Evolutionary conservation across 495 filamentous ascomycete species (phyloP), one percentile per base, ranked within the genome.

Genomic region (Tuber umbilicatum): DNA sequence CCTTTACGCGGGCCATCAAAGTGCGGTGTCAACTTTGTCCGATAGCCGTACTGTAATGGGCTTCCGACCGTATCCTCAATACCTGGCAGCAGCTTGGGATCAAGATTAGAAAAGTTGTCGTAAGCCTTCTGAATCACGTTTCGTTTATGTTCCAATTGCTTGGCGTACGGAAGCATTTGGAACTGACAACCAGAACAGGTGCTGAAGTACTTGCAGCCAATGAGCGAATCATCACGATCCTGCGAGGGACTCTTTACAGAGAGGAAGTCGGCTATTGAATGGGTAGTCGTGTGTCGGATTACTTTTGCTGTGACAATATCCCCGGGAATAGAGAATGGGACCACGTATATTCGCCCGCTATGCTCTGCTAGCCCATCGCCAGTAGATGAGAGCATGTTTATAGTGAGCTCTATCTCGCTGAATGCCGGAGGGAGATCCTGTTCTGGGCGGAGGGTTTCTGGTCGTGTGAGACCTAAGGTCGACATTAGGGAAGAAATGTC

Each of bases 21-120:
- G 83, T 99, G 95, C 2, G 95, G 95, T 7, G 95, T 98, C 47
- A 99, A 86, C 83, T 99, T 99, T 19, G 95, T 99, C 47, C 95
- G 90, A 84, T 99, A 99, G 70, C 90, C 90, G 84, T 97, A 98
- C 83, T 97, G 89, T 76, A 97, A 83, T 1, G 95, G 95, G 39
- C 91, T 94, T 41, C 92, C 92, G 80, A 97, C 94, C 37, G 95
- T 98, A 64, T 95, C 91, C 41, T 86, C 87, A 76, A 98, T 87
- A 3, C 86, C 81, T 40, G 96, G 95, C 3, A 98, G 85, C 39
- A 92, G 83, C 73, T 93, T 89, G 14, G 92, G 89, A 9, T 90
- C 84, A 6, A 98, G 85, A 37, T 91, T 86, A 19, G 94, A 97
- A 86, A 97, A 99, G 85, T 97, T 93, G 70, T 86, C 87, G 85